A percentile compares a stretch with the other conserved stretches of the same genome.
Conservation (phyloP, 768 basidiomycete genomes). For the Phylloporus sp. region DNA sequence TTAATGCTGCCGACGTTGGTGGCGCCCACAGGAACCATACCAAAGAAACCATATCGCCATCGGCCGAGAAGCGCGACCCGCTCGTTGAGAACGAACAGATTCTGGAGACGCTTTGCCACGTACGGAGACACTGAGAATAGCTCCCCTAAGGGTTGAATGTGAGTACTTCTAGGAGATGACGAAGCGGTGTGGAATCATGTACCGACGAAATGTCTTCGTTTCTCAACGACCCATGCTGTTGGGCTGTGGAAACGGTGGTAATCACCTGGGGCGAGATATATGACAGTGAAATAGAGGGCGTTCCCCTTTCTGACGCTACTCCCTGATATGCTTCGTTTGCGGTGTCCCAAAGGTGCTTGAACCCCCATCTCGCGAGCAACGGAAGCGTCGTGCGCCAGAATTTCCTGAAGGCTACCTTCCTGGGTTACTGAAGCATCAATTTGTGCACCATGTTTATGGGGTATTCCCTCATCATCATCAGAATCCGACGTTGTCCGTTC, state of each 20-base stretch:
- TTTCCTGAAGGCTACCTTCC: slow-evolving; percentile 49
- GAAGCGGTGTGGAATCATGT: slow-evolving; percentile 19
- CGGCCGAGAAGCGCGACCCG: slow-evolving; percentile 91
- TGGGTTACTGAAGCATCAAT: slow-evolving; percentile 75
- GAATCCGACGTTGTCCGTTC: slow-evolving; percentile 16
- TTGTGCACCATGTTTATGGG: slow-evolving; percentile 59
- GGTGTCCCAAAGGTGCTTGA: slow-evolving; percentile 33
- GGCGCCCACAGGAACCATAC: slow-evolving; percentile 97
- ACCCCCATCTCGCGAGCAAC: slow-evolving; percentile 75
- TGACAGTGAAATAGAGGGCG: slow-evolving; percentile 86
- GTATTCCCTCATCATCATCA: slow-evolving; percentile 26
- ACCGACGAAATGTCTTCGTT: slow-evolving; percentile 91
- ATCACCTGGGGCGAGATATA: slow-evolving; percentile 97
- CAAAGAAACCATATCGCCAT: slow-evolving; percentile 95
- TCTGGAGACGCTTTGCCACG: slow-evolving; percentile 87
- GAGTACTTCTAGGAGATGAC: background rate
- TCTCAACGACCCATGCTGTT: slow-evolving; percentile 96
- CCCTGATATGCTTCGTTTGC: slow-evolving; percentile 38
- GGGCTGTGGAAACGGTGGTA: slow-evolving; percentile 98
- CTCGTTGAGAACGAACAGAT: slow-evolving; percentile 97
- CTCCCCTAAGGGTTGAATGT: slow-evolving; percentile 53
- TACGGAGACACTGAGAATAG: slow-evolving; percentile 95
- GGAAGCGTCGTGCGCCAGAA: slow-evolving; percentile 60
- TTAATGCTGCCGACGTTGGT: slow-evolving; percentile 97
- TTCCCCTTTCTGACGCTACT: slow-evolving; percentile 67